Percentiles rank a stretch among this genome's conserved stretches.
These are phyloP conservation scores for Blastobotrys parvus DNA, from an alignment of 805 yeast species.

Conservation along the genomic window DNA sequence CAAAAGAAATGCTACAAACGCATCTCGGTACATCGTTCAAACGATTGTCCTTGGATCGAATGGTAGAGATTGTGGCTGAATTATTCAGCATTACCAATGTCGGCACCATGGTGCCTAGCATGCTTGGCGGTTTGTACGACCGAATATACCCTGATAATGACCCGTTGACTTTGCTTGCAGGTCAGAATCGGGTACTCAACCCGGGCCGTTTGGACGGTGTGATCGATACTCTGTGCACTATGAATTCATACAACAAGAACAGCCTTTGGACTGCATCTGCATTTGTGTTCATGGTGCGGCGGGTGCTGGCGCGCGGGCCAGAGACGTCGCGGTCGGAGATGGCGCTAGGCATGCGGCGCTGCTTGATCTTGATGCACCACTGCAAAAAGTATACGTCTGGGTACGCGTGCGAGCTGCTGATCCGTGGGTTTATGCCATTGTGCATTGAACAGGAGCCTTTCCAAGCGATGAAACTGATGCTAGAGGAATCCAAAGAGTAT, in stretches of 20 bases:
- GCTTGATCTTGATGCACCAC: background rate
- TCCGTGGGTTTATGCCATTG: background rate
- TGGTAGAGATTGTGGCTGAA: slow-evolving; percentile 1
- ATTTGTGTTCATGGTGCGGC: background rate
- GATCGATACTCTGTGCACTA: background rate
- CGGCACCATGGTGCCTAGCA: background rate
- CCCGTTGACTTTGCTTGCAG: no score
- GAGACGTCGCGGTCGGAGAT: background rate
- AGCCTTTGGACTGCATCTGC: background rate
- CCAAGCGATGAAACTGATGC: background rate
- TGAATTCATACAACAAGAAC: background rate
- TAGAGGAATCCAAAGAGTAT: background rate
- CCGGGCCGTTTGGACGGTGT: no score
- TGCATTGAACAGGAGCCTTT: background rate
- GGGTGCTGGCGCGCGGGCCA: background rate
- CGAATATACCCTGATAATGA: no score
- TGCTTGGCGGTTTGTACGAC: no score
- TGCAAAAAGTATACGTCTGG: background rate
- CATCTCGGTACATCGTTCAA: no score
- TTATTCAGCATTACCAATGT: background rate
- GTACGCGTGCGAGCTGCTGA: background rate
- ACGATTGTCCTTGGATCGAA: no score
- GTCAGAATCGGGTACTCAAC: no score
- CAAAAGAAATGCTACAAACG: no score
- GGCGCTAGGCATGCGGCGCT: background rate